phyloP scores from a whole-genome alignment of 1,284 basidiomycete species.

The Cronartium ribicola region DNA sequence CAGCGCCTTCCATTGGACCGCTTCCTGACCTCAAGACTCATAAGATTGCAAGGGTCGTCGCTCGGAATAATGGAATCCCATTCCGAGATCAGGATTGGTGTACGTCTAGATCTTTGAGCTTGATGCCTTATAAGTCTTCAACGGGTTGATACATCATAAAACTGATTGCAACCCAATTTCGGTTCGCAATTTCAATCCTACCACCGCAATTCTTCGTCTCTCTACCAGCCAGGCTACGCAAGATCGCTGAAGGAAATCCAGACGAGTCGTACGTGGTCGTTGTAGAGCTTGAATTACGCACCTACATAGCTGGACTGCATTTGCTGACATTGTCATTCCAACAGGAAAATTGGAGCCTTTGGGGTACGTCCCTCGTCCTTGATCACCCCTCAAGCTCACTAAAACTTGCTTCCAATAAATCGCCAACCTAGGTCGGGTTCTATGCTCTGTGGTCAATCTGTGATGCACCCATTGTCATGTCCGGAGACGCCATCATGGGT shows the following conservation, averaged over 20 bases:
- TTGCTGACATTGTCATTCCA: conserved; percentile 60
- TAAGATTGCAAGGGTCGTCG: conserved; percentile 55
- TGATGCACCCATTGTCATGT: conserved; percentile 87
- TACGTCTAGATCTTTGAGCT: conserved; percentile 15
- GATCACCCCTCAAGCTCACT: background rate
- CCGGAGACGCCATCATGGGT: conserved; percentile 69
- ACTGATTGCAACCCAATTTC: conserved; percentile 4
- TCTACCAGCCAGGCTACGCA: conserved; percentile 37
- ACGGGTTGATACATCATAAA: background rate
- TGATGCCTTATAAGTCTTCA: conserved; percentile 18
- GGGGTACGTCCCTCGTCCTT: conserved; percentile 62
- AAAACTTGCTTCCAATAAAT: background rate
- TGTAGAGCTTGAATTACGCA: background rate
- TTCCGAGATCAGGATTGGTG: conserved; percentile 59
- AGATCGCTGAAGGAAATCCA: conserved; percentile 42
- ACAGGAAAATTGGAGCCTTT: conserved; percentile 79
- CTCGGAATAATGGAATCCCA: conserved; percentile 78
- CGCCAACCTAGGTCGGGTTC: conserved; percentile 56
- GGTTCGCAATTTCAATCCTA: background rate
- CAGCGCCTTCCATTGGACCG: conserved; percentile 9
- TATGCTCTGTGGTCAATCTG: conserved; percentile 56
- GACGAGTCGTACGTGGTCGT: conserved; percentile 38
- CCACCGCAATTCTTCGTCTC: conserved; percentile 1
- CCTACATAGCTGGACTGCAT: conserved; percentile 44
- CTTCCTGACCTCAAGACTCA: conserved; percentile 50